phyloP scores from a whole-genome alignment of 1,139 yeast genomes.

The Taphrina deformans region DNA sequence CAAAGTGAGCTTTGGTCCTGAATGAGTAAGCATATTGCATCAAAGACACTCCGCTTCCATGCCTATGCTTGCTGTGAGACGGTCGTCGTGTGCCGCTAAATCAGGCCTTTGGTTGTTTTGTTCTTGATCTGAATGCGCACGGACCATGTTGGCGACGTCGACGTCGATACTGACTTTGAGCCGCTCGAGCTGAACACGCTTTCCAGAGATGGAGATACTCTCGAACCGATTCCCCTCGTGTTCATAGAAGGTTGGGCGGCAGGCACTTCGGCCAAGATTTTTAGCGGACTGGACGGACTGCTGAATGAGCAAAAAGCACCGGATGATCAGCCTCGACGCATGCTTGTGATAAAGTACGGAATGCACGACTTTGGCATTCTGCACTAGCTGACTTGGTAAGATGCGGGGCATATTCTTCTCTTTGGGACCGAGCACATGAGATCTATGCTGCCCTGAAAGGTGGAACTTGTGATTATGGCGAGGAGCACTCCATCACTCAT shows the following conservation, averaged over 20 bases:
- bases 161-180: too few relatives aligned
- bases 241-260: conserved; percentile 33
- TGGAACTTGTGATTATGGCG: conserved; percentile 30
- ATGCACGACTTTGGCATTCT: not conserved
- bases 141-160: too few relatives aligned
- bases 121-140: not conserved
- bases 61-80: too few relatives aligned
- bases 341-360: conserved; percentile 19
- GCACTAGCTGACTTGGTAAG: not conserved
- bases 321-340: conserved; percentile 11
- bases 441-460: conserved; percentile 27
- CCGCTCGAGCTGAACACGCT: not conserved
- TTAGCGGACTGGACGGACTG: conserved; percentile 17
- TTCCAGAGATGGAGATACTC: not conserved
- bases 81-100: too few relatives aligned
- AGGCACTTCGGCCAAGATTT: conserved; percentile 30
- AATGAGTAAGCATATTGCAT: too few relatives aligned
- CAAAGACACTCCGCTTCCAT: too few relatives aligned
- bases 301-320: conserved; percentile 2
- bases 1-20: too few relatives aligned
- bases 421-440: conserved; percentile 30
- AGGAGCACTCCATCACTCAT: conserved; percentile 5
- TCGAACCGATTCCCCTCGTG: conserved; percentile 26
- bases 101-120: not conserved
- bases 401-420: conserved; percentile 27